Evolutionary conservation across 1,284 basidiomycete species (phyloP).

Genomic region (Malassezia pachydermatis): DNA sequence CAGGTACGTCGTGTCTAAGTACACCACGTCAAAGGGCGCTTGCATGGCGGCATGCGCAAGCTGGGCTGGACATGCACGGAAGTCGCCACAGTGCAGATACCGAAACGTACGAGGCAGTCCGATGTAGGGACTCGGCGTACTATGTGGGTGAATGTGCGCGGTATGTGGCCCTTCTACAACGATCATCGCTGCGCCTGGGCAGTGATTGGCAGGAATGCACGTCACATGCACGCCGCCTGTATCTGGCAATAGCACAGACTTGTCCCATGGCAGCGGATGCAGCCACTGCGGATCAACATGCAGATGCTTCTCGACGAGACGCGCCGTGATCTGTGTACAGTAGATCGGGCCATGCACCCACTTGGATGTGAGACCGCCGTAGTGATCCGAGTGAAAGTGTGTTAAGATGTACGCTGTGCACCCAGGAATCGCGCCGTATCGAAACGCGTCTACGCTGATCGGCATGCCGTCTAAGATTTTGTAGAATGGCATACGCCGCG

Average conservation of each 20-base stretch:
- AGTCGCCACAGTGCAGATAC: constrained; percentile 89
- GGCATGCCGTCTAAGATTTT: constrained; percentile 84
- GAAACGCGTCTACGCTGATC: constrained; percentile 87
- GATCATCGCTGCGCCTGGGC: constrained; percentile 85
- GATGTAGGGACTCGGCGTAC: constrained; percentile 21
- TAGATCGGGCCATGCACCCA: constrained; percentile 91
- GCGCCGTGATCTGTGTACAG: constrained; percentile 74
- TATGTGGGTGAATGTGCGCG: constrained; percentile 55
- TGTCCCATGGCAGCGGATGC: constrained; percentile 70
- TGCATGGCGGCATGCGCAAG: constrained; percentile 29
- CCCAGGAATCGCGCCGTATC: constrained; percentile 77
- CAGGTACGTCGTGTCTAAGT: constrained; percentile 92
- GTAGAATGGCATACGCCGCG: constrained; percentile 32
- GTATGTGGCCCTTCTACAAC: constrained; percentile 87
- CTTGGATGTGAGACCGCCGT: constrained; percentile 51
- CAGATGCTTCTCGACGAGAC: constrained; percentile 78
- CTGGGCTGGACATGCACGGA: constrained; percentile 47
- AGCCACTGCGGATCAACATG: constrained; percentile 78
- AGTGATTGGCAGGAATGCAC: constrained; percentile 90
- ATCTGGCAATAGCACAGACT: constrained; percentile 63
- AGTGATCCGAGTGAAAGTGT: constrained; percentile 51
- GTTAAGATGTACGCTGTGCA: constrained; percentile 77
- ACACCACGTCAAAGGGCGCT: constrained; percentile 64
- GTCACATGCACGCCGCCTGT: constrained; percentile 80
- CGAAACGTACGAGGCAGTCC: constrained; percentile 56